These are phyloP conservation scores for Rhododendron henanense DNA, from an alignment of 148 eudicot genomes.

Conservation along the genomic window DNA sequence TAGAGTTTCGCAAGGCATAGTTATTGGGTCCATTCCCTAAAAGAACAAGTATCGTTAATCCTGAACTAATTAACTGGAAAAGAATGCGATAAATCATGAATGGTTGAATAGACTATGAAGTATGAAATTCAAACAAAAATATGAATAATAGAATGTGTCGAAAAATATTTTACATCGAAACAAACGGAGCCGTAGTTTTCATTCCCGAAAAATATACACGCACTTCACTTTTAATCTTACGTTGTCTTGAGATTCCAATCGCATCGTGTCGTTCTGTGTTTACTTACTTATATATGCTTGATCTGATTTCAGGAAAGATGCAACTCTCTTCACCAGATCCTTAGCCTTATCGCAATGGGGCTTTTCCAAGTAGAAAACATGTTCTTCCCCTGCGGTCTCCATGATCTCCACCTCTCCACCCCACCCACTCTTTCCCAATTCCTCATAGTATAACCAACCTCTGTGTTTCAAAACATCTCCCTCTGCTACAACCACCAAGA, in stretches of 20 bases:
- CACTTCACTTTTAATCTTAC: no score
- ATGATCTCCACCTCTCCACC: slow-evolving; percentile 18
- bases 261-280: not conserved
- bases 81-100: no score
- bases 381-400: slow-evolving; percentile 26
- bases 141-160: no score
- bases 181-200: no score
- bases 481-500: slow-evolving; percentile 22
- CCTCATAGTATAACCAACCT: slow-evolving; percentile 21
- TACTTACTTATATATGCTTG: not conserved
- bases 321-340: slow-evolving; percentile 10
- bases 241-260: not conserved
- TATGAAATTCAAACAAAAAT: no score
- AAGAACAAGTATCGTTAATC: no score
- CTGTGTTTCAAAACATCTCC: slow-evolving; percentile 19
- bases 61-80: no score
- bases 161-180: no score
- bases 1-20: no score
- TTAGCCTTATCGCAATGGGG: slow-evolving; percentile 18
- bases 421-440: slow-evolving; percentile 26
- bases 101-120: no score
- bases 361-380: slow-evolving; percentile 24
- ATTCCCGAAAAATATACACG: no score
- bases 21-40: no score
- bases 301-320: not conserved